Base-by-base conservation (phyloP, 805 yeast species). In the Spathaspora girioi region DNA sequence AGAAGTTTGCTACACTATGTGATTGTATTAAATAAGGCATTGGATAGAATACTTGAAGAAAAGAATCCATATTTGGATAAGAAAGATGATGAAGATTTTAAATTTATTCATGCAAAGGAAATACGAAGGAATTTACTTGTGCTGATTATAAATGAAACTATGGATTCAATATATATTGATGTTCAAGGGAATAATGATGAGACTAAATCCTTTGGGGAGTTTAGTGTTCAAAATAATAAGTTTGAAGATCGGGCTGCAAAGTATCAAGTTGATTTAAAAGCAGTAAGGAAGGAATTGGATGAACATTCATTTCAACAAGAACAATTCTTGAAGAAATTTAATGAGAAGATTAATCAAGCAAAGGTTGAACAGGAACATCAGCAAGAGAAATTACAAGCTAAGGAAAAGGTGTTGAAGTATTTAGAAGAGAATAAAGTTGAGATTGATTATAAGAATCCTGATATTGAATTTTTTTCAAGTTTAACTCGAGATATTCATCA, bases 1-100 rank as follows among this genome's bases (percentile, higher is more conserved):
- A 68, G 71, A 40, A 61, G 58, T 46, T 61, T 73, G 23, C 60
- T 73, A 6, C 74, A 69, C 52, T 65, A 67, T 48, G 60, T 73
- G 7, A 70, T 73, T 11, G 56, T 52, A 42, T 49, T 70, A 47
- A 64, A 68, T 49, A 62, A 58, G 10, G 65, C 64, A 19, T 46
- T 66, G 17, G 70, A 64, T 15, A 56, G 55, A 43, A 54, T 51
- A 27, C 53, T 52, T 18, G 19, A 38, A 18, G 29, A 47, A 11
- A 54, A 51, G 15, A 48, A 54, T 3, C 47, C 46, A n/a, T 23
- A 20, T 40, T 38, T 50, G 15, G 32, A 48, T 11, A 42, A 18
- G 10, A 35, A 35, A 35, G 17, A 35, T 12, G 55, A 35, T 35
- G 55, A 53, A 14, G 53, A 50, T 23, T 20, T 43, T 18, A 52